These are phyloP conservation scores for Naematelia aurantialba DNA, from an alignment of 768 basidiomycete species.

Conservation along the genomic window DNA sequence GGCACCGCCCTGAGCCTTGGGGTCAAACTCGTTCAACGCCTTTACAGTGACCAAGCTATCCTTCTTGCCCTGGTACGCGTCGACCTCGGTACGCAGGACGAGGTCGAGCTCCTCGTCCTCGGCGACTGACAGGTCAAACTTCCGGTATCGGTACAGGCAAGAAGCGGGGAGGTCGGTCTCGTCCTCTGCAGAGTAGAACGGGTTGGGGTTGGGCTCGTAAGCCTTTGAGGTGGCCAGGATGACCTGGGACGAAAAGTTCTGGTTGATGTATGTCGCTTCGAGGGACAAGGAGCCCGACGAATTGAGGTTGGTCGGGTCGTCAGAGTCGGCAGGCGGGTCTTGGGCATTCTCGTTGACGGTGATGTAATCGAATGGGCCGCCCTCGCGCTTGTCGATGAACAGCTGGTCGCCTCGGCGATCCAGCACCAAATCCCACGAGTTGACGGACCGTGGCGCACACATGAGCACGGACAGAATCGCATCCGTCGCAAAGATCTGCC, in stretches of 20 bases:
- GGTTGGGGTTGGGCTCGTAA: slow-evolving; percentile 82
- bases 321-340: slow-evolving; percentile 68
- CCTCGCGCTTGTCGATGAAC: slow-evolving; percentile 90
- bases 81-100: slow-evolving; percentile 92
- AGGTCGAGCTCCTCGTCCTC: slow-evolving; percentile 79
- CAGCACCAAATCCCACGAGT: slow-evolving; percentile 98
- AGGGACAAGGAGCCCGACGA: slow-evolving; percentile 87
- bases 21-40: slow-evolving; percentile 94
- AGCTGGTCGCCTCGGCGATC: slow-evolving; percentile 86
- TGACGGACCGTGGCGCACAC: slow-evolving; percentile 90
- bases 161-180: slow-evolving; percentile 94
- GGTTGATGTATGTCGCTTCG: slow-evolving; percentile 98
- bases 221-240: slow-evolving; percentile 70
- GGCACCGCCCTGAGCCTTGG: slow-evolving; percentile 71
- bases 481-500: slow-evolving; percentile 85
- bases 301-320: slow-evolving; percentile 76
- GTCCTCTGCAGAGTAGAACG: slow-evolving; percentile 81
- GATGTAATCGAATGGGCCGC: slow-evolving; percentile 90
- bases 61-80: slow-evolving; percentile 68
- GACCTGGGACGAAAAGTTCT: slow-evolving; percentile 95
- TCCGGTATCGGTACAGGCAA: slow-evolving; percentile 92
- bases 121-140: slow-evolving; percentile 84
- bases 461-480: slow-evolving; percentile 91
- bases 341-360: slow-evolving; percentile 98
- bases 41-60: slow-evolving; percentile 80